Percentiles rank a stretch among this genome's conserved stretches.
These are phyloP conservation scores for Heritiera littoralis DNA, from an alignment of 345 rosid species.

Conservation along the genomic window DNA sequence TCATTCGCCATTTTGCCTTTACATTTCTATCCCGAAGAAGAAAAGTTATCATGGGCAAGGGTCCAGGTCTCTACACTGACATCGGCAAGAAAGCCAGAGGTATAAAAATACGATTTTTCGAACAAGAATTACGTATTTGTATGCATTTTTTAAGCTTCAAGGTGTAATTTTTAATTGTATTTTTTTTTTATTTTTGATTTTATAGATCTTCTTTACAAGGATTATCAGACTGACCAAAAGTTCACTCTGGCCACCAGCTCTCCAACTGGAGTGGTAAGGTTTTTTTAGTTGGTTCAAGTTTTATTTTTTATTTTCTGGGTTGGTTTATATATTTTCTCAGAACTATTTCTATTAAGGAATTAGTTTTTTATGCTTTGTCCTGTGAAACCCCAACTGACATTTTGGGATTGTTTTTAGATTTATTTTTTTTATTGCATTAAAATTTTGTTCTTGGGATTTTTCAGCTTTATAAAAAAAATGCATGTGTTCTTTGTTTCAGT, in stretches of 20 bases:
- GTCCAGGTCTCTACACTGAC: constrained; percentile 91
- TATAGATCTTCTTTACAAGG: constrained; percentile 87
- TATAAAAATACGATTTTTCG: constrained; percentile 11
- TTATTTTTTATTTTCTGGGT: neutral
- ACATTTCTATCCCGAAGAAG: too few relatives aligned
- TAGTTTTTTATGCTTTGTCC: neutral
- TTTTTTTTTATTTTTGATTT: constrained; percentile 15
- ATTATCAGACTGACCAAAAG: constrained; percentile 89
- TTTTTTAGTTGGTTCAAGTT: neutral
- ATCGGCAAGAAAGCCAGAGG: constrained; percentile 98
- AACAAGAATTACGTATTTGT: neutral
- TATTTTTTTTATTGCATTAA: too few relatives aligned
- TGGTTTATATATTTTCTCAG: neutral
- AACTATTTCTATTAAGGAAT: neutral
- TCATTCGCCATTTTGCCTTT: too few relatives aligned
- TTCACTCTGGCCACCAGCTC: constrained; percentile 79
- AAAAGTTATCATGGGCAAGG: constrained; percentile 65
- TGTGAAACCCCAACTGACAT: neutral
- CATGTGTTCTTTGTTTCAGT: neutral
- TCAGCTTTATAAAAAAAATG: neutral
- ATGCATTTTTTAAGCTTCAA: neutral
- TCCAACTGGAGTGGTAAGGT: constrained; percentile 78
- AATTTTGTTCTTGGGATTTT: neutral
- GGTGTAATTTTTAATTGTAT: neutral
- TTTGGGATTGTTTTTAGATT: too few relatives aligned